Evolutionary conservation across 345 rosid species (phyloP), one percentile per base, ranked within the genome.

Genomic region (Gossypium mustelinum): DNA sequence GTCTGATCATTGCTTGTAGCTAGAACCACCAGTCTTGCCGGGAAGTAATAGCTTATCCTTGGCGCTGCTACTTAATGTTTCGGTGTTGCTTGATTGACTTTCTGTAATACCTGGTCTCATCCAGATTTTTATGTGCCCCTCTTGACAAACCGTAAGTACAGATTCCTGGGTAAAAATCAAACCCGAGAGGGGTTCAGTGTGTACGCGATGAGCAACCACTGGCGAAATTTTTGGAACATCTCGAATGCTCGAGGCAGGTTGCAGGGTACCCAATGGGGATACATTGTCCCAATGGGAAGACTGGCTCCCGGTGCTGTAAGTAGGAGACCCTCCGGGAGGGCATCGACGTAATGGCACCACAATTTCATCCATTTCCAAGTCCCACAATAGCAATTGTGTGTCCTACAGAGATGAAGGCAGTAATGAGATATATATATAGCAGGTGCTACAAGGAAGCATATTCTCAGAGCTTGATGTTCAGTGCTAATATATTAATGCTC

Each of bases 101-200:
- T 89, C 98, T 16, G 85, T 81, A 39, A 44, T 77, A 13, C 87
- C 87, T 2, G 99, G 99, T 77, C 99, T 86, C 84, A 85, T 92
- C 99, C 99, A 96, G 62, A 96, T 83, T 86, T 93, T 93, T 82
- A 90, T 85, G 80, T 93, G 94, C 50, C 99, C 99, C 79, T 96
- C 99, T 61, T 97, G 81, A 68, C 99, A 93, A 9, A 89, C 93
- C 0, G 99, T 93, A 55, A 96, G 90, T 7, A 92, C 88, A 20
- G 97, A 92, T 79, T 92, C 98, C 80, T 80, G 92, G 24, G 95
- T 96, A 81, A 96, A 96, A 78, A 87, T 86, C 80, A 93, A 70
- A 77, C 94, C 99, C 0, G 97, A 93, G 75, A 96, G 97, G 4
- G 98, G 97, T 78, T 96, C 99, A 0, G 93, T 88, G 84, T 96